phyloP scores from a whole-genome alignment of 1,139 yeast genomes.

The Arxiozyma bovina region DNA sequence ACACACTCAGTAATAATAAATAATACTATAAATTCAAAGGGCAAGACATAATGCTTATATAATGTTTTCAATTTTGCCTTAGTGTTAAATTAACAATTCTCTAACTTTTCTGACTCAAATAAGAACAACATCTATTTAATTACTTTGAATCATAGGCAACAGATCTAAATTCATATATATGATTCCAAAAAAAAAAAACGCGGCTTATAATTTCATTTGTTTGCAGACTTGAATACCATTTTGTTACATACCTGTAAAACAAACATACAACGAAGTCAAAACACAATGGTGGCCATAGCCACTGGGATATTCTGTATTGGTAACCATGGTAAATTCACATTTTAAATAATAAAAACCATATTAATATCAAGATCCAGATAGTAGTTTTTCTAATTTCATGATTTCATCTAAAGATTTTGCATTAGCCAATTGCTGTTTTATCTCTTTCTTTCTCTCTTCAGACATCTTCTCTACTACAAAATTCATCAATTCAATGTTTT shows the following conservation, averaged over 20 bases:
- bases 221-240: background rate
- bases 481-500: conserved; percentile 28
- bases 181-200: too few relatives aligned
- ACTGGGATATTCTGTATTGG: too few relatives aligned
- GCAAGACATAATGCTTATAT: too few relatives aligned
- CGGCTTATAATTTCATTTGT: background rate
- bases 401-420: conserved; percentile 71
- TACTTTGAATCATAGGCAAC: too few relatives aligned
- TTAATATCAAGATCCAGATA: conserved; percentile 20
- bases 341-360: too few relatives aligned
- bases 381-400: conserved; percentile 50
- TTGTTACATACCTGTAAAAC: too few relatives aligned
- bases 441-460: conserved; percentile 40
- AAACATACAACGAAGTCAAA: too few relatives aligned
- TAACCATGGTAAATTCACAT: background rate
- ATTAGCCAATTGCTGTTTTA: conserved; percentile 45
- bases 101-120: background rate
- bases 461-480: conserved; percentile 39
- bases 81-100: too few relatives aligned
- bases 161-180: background rate
- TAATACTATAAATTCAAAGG: background rate
- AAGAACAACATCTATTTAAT: background rate
- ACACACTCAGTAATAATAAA: too few relatives aligned
- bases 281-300: too few relatives aligned
- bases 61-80: too few relatives aligned